These are phyloP conservation scores for Myrica gale DNA, from an alignment of 306 rosid species.

Conservation along the genomic window DNA sequence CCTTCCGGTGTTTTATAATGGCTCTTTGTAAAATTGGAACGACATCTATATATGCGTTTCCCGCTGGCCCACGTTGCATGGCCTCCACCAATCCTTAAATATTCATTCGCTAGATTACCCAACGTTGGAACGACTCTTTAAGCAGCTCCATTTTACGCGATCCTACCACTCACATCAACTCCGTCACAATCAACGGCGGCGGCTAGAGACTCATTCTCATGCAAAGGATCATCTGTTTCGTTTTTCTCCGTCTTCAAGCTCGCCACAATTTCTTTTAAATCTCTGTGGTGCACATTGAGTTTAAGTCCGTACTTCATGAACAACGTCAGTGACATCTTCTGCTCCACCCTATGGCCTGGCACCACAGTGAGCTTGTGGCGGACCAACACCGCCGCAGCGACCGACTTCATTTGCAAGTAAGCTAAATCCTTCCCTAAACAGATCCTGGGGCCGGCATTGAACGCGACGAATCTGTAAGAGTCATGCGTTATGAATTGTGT, in stretches of 20 bases:
- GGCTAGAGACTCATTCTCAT: slow-evolving; percentile 20
- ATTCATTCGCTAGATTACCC: neutral
- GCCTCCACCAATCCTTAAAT: slow-evolving; percentile 12
- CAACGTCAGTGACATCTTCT: slow-evolving; percentile 83
- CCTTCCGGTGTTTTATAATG: neutral
- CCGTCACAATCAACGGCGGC: slow-evolving; percentile 26
- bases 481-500: slow-evolving; percentile 56
- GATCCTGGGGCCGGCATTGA: slow-evolving; percentile 95
- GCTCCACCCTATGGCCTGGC: slow-evolving; percentile 75
- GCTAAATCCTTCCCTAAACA: slow-evolving; percentile 92
- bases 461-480: slow-evolving; percentile 74
- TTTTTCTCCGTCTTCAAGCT: slow-evolving; percentile 35
- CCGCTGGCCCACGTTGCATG: neutral
- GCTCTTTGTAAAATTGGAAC: neutral
- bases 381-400: slow-evolving; percentile 72
- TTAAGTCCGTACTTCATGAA: slow-evolving; percentile 87
- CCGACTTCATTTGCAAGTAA: slow-evolving; percentile 83
- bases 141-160: slow-evolving; percentile 9
- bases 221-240: neutral
- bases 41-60: neutral
- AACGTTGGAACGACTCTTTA: slow-evolving; percentile 10
- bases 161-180: neutral
- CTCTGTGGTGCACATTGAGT: slow-evolving; percentile 64
- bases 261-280: slow-evolving; percentile 46
- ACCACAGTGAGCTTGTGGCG: slow-evolving; percentile 66